phyloP scores from a whole-genome alignment of 306 rosid genomes.

The Pterocarpus macrocarpus region DNA sequence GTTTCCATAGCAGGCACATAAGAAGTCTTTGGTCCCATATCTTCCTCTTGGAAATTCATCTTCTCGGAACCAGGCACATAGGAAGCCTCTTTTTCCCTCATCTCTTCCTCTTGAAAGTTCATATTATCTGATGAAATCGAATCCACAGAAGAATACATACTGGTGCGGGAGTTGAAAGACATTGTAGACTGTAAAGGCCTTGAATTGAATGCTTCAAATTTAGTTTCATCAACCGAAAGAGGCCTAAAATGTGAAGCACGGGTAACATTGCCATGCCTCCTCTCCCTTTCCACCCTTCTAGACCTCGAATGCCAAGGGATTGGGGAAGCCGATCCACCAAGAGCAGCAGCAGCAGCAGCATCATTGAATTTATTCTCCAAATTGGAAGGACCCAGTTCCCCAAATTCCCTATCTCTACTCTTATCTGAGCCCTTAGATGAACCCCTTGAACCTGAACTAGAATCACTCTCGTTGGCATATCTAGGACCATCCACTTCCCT shows the following conservation, averaged over 20 bases:
- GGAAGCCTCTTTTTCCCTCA: conserved; percentile 29
- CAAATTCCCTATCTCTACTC: conserved; percentile 58
- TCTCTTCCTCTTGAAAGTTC: conserved; percentile 41
- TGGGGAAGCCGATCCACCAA: conserved; percentile 58
- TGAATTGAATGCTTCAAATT: conserved; percentile 63
- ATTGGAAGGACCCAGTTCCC: conserved; percentile 61
- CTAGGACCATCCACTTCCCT: conserved; percentile 52
- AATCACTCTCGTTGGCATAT: conserved; percentile 60
- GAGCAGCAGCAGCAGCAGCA: conserved; percentile 46
- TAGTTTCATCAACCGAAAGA: conserved; percentile 77
- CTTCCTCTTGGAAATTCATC: conserved; percentile 38
- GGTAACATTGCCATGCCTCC: conserved; percentile 36
- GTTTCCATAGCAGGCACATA: conserved; percentile 44
- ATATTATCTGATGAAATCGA: conserved; percentile 28
- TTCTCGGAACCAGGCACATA: conserved; percentile 37
- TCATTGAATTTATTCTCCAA: conserved; percentile 59
- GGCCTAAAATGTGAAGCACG: conserved; percentile 68
- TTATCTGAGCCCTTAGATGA: conserved; percentile 50
- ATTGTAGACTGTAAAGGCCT: conserved; percentile 53
- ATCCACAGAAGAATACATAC: conserved; percentile 65
- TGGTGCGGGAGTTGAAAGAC: conserved; percentile 62
- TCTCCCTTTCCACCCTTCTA: conserved; percentile 56
- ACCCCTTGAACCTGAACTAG: conserved; percentile 67
- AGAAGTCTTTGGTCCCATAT: conserved; percentile 19
- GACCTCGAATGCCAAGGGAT: conserved; percentile 64